These are phyloP conservation scores for Arthrobotrys entomopaga DNA, from an alignment of 2,329 filamentous ascomycete species.

Conservation along the genomic window DNA sequence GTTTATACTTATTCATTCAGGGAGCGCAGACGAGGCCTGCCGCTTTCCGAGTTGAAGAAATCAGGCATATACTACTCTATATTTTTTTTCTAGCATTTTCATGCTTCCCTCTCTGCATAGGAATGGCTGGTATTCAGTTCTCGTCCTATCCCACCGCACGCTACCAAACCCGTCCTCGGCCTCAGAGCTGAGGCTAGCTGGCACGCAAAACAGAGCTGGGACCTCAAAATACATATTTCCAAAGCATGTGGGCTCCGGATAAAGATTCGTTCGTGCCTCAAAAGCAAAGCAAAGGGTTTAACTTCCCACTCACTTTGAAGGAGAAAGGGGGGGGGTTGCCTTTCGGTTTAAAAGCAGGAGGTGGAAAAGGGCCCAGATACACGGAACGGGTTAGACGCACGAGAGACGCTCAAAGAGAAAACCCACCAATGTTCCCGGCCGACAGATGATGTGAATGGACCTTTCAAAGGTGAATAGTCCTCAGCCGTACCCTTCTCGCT, in stretches of 20 bases:
- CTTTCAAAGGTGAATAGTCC: slow-evolving; percentile 18
- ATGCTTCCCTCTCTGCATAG: slow-evolving; percentile 27
- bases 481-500: slow-evolving; percentile 13
- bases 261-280: background rate
- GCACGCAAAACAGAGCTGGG: slow-evolving; percentile 1
- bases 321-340: slow-evolving; percentile 1
- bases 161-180: no score
- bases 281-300: no score
- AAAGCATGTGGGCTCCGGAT: slow-evolving; percentile 1
- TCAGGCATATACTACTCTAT: no score
- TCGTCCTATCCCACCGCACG: slow-evolving; percentile 2
- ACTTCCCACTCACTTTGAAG: background rate
- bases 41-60: slow-evolving; percentile 47
- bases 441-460: background rate
- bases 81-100: no score
- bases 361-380: slow-evolving; percentile 6
- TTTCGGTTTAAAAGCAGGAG: slow-evolving; percentile 18
- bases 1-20: background rate
- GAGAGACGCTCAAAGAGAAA: slow-evolving; percentile 25
- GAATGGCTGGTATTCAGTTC: slow-evolving; percentile 31
- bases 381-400: slow-evolving; percentile 46
- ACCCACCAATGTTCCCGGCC: background rate
- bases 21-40: slow-evolving; percentile 13
- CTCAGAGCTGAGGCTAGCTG: slow-evolving; percentile 10
- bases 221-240: background rate